phyloP scores from a whole-genome alignment of 2,329 filamentous ascomycete genomes.

The Alternaria sp. region DNA sequence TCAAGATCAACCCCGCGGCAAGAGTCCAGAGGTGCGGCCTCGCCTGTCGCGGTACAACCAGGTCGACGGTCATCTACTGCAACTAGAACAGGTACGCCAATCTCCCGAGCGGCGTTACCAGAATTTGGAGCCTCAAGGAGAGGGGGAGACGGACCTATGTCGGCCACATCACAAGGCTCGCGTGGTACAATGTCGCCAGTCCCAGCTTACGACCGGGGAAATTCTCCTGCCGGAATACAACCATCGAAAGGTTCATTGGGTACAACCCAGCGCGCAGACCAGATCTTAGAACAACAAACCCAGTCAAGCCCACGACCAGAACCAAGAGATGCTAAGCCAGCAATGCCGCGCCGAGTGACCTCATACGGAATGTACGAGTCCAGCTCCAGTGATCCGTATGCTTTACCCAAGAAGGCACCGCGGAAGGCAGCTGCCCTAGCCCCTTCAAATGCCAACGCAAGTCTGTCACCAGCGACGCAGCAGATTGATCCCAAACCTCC shows the following conservation, averaged over 20 bases:
- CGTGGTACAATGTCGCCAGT: background rate
- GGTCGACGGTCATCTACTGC: background rate
- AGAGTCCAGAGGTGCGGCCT: background rate
- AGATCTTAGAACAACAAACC: background rate
- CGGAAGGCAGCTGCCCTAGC: background rate
- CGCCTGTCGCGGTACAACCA: background rate
- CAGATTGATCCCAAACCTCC: background rate
- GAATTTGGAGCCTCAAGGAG: background rate
- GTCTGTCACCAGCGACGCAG: background rate
- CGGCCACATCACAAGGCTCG: background rate
- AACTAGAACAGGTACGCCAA: background rate
- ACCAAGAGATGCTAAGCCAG: background rate
- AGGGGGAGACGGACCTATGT: background rate
- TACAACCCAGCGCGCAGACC: background rate
- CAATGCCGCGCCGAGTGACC: background rate
- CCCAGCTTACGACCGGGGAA: background rate
- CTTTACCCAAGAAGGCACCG: background rate
- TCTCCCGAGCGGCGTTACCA: background rate
- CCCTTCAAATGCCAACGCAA: background rate
- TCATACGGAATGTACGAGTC: background rate
- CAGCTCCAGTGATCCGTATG: background rate
- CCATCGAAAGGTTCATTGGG: background rate
- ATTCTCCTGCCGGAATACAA: background rate
- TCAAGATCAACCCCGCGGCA: background rate
- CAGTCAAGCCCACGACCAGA: background rate